Evolutionary conservation across 1,139 yeast genomes (phyloP), one percentile per base, ranked within the genome.

Genomic region (Meyerozyma athensensis): DNA sequence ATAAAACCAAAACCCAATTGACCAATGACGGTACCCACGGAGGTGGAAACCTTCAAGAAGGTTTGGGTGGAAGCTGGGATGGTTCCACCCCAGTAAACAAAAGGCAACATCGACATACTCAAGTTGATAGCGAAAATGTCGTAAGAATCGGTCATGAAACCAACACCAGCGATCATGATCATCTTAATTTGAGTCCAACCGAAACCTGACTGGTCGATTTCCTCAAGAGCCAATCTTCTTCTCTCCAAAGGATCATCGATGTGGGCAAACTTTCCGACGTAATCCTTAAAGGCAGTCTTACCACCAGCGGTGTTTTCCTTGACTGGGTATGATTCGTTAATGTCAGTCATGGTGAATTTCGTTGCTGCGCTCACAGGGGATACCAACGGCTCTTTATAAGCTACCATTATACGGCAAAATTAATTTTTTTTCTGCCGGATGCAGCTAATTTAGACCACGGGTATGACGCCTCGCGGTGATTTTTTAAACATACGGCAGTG

Each of bases 21-120:
- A 53, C 97, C 97, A 54, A 85, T 75, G 50, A 89, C 95, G 35
- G 96, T 89, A 69, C 97, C 97, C 42, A 86, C 90, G 38, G 96
- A 86, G 32, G 96, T 86, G 36, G 95, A 84, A 37, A 85, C 92
- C 65, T 87, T 87, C 50, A 86, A 69, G 38, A 95, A 86, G 41
- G 66, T 61, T 41, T 92, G 81, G 35, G 94, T 78, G 36, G 74
- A 55, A 36, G 95, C 94, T 30, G 75, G 72, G 34, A 68, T 66
- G 36, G 66, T 59, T 43, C 80, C 82, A 19, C 63, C 67, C 90
- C 92, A 86, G 70, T 62, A 84, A 40, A 81, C 95, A 52, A 81
- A 78, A 30, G 77, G 57, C 74, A 86, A 66, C 87, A 85, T 83
- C 39, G 86, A 56, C 36, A 84, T 65, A 58, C 86, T 90, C 66